phyloP scores from a whole-genome alignment of 2,329 filamentous ascomycete genomes.

The Fusarium pseudoanthophilum region DNA sequence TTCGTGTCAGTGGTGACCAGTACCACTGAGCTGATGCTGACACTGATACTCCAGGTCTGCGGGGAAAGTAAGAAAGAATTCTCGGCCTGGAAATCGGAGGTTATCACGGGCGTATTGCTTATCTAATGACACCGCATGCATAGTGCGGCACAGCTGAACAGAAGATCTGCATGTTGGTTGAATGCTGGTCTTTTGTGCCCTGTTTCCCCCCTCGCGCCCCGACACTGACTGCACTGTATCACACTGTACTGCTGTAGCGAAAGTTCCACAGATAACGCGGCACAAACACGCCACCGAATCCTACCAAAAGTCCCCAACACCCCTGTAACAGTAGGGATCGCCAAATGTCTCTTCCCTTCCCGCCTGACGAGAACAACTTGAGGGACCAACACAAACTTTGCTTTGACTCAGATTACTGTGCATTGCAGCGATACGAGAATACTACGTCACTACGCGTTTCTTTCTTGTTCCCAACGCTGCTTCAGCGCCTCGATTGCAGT shows the following conservation, averaged over 20 bases:
- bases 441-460: not conserved
- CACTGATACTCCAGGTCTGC: not conserved
- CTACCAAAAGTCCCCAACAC: not conserved
- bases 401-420: not conserved
- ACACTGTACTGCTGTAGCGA: not conserved
- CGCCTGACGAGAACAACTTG: not conserved
- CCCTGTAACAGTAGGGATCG: not conserved
- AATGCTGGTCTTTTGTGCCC: not conserved
- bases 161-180: not conserved
- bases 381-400: not conserved
- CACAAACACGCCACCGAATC: not conserved
- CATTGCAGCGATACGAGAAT: not conserved
- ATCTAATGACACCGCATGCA: not conserved
- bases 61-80: not conserved
- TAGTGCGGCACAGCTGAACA: not conserved
- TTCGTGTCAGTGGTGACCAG: not conserved
- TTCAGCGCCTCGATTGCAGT: not conserved
- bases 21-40: not conserved
- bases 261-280: not conserved
- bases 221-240: not conserved
- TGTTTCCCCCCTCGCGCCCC: not conserved
- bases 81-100: no score
- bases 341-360: not conserved
- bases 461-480: fast-evolving
- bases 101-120: not conserved